These are phyloP conservation scores for Beauveria scarabaeidicola DNA, from an alignment of 2,329 filamentous ascomycete species.

Conservation along the genomic window DNA sequence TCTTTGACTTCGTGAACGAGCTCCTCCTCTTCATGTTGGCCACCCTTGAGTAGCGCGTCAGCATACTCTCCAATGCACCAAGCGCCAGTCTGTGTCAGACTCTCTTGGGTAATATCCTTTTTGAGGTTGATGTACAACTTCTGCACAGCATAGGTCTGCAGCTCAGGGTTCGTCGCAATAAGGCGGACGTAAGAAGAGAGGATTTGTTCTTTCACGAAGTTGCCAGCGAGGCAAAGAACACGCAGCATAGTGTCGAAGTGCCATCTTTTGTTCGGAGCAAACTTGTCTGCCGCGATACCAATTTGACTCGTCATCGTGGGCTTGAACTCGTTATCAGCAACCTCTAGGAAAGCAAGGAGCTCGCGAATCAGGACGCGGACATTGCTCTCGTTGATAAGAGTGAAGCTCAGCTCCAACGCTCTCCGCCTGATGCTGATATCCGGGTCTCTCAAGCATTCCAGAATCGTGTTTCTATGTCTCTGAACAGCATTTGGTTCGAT, in stretches of 20 bases:
- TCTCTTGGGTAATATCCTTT: conserved; percentile 96
- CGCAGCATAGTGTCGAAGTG: conserved; percentile 97
- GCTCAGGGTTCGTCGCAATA: conserved; percentile 85
- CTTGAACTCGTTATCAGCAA: conserved; percentile 98
- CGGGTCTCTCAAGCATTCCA: conserved; percentile 91
- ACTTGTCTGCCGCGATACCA: conserved; percentile 91
- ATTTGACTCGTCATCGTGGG: conserved; percentile 98
- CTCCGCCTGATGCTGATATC: conserved; percentile 95
- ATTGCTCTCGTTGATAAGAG: conserved; percentile 93
- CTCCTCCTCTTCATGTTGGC: conserved; percentile 91
- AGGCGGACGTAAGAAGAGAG: conserved; percentile 92
- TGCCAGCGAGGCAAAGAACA: conserved; percentile 86
- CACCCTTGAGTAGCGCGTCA: conserved; percentile 78
- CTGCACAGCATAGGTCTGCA: conserved; percentile 94
- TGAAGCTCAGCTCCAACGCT: conserved; percentile 96
- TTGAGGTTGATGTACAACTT: conserved; percentile 87
- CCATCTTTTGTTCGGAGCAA: conserved; percentile 95
- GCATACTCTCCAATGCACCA: conserved; percentile 99
- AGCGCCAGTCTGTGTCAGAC: conserved; percentile 80
- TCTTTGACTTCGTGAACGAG: conserved; percentile 73
- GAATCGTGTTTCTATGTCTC: conserved; percentile 90
- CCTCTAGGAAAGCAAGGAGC: conserved; percentile 87
- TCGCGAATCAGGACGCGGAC: conserved; percentile 90
- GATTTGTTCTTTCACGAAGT: conserved; percentile 97
- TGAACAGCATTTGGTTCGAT: conserved; percentile 98